Evolutionary conservation across 352 stramenopile species (phyloP).

Genomic region (Pythium oligandrum): DNA sequence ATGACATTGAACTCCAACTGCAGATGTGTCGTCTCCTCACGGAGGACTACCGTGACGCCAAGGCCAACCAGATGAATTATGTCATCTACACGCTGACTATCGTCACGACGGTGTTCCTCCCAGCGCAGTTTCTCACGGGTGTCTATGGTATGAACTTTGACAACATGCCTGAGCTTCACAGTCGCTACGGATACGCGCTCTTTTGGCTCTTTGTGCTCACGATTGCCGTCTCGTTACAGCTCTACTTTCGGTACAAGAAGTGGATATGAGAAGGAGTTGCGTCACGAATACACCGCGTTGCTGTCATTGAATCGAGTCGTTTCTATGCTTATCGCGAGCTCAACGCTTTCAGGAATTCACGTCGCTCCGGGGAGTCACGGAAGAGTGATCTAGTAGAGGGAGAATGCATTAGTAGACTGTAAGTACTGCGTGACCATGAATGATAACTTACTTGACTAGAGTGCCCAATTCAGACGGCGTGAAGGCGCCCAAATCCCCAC

Average conservation of each 20-base stretch:
- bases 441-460: slow-evolving; percentile 38
- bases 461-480: slow-evolving; percentile 34
- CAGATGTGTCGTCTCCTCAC: slow-evolving; percentile 78
- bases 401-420: background rate
- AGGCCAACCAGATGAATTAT: slow-evolving; percentile 86
- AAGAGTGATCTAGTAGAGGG: slow-evolving; percentile 40
- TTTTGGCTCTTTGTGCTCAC: slow-evolving; percentile 78
- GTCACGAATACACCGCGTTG: no score
- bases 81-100: slow-evolving; percentile 90
- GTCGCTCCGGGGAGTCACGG: slow-evolving; percentile 52
- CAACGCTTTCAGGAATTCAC: slow-evolving; percentile 28
- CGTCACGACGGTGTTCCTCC: slow-evolving; percentile 85
- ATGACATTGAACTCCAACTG: slow-evolving; percentile 78
- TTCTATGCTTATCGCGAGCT: background rate
- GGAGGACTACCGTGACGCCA: slow-evolving; percentile 79
- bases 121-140: slow-evolving; percentile 84
- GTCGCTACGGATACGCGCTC: slow-evolving; percentile 72
- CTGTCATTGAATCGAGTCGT: background rate
- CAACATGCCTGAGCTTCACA: slow-evolving; percentile 84
- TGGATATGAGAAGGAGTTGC: slow-evolving; percentile 49
- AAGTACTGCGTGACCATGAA: background rate
- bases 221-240: slow-evolving; percentile 58
- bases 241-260: slow-evolving; percentile 84
- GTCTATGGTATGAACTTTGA: slow-evolving; percentile 91
- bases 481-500: slow-evolving; percentile 35